Evolutionary conservation across 805 yeast genomes (phyloP), one percentile per base, ranked within the genome.

Genomic region (Wickerhamiella sergipiensis): DNA sequence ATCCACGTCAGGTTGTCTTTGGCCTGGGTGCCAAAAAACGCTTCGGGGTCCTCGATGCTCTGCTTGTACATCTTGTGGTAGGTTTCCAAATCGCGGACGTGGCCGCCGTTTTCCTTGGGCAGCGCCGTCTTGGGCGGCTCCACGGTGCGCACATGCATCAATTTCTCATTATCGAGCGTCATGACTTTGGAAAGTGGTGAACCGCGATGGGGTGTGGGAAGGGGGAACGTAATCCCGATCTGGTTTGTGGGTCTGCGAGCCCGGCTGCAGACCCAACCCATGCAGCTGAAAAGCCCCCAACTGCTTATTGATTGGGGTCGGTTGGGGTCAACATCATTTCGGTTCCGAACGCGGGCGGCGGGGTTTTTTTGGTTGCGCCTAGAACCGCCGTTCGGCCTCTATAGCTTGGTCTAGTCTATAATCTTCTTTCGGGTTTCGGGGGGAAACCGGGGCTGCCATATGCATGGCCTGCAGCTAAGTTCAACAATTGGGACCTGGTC

Each of bases 1-100:
- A 81, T 85, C 97, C 97, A 89, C 60, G 76, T 69, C 58, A 89
- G 75, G 51, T 78, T 74, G 61, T 82, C 78, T 52, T 73, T 75
- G 48, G 95, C 97, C 65, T 76, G 71, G 48, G 79, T 78, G 46
- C 88, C 89, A 66, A 85, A 89, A 67, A 90, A 89, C 36, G 69
- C 74, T 50, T 77, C 83, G 43, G 97, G 97, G 61, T 85, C 77
- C 52, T 78, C 73, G 57, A 89, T 79, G 23, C 95, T 84, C 72
- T 85, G 74, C 55, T 78, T 66, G 71, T 89, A 85, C 68, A 86
- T 61, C 53, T 71, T 65, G 55, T 77, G 68, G 73, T 89, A 89
- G 58, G 86, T 82, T 10, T 79, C 84, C 48, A 85, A 63, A 42
- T 77, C 70, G 47, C 73, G 68, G 53, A 86, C 63, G 21, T 54